phyloP scores from a whole-genome alignment of 2,329 filamentous ascomycete genomes.

The Nigrospora oryzae region DNA sequence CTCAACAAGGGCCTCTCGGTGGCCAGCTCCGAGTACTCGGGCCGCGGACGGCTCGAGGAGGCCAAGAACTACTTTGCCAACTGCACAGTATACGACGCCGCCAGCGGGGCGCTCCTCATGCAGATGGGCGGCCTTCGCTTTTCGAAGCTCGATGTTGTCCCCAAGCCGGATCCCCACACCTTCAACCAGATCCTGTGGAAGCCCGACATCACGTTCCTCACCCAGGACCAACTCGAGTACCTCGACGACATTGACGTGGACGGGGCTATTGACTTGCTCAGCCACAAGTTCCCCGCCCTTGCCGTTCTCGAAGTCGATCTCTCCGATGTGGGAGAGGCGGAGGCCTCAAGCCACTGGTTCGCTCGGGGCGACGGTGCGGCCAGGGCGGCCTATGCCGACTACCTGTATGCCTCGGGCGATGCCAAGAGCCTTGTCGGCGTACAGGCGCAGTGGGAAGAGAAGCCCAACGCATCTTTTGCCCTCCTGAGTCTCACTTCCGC shows the following conservation, averaged over 20 bases:
- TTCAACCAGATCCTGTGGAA: constrained; percentile 12
- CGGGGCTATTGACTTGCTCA: too few relatives aligned
- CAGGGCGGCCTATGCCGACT: too few relatives aligned
- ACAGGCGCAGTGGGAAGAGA: too few relatives aligned
- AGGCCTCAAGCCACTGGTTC: too few relatives aligned
- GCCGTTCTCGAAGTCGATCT: too few relatives aligned
- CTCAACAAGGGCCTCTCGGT: background rate
- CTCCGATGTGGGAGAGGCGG: accelerated
- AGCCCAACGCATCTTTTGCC: too few relatives aligned
- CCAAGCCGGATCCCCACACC: constrained; percentile 12
- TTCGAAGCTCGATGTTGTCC: constrained; percentile 9
- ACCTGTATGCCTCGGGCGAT: too few relatives aligned
- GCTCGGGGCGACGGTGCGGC: too few relatives aligned
- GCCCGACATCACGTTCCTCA: constrained; percentile 12
- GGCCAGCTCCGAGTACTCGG: constrained; percentile 3
- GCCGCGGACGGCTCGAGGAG: constrained; percentile 6
- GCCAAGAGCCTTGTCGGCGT: too few relatives aligned
- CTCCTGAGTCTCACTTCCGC: too few relatives aligned
- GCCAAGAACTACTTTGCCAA: constrained; percentile 6
- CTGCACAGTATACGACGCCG: constrained; percentile 7
- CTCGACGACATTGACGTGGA: background rate
- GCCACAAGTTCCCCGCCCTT: too few relatives aligned
- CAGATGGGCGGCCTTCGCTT: constrained; percentile 11
- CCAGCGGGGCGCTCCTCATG: constrained; percentile 9
- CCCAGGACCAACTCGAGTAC: constrained; percentile 2